Base-by-base conservation (phyloP, 176 grass and related monocot genomes). In the Metroxylon sagu region DNA sequence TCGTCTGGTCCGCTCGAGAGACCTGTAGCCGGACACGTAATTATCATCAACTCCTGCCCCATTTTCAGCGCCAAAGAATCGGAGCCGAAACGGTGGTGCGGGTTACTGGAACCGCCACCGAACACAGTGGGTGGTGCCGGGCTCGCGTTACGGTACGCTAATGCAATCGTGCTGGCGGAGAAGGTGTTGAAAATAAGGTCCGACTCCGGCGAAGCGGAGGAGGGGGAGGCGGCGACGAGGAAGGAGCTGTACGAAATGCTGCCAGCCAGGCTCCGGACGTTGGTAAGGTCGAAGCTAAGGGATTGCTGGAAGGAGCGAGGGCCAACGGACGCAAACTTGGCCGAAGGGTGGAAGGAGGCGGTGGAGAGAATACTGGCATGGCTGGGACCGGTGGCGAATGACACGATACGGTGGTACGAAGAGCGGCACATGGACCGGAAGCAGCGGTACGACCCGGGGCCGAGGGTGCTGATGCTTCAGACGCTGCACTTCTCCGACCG, bases 191-290 rank as follows among this genome's bases (percentile, higher is more conserved):
- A 4, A 19, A 29, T 14, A 59, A 10, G 19, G 49, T 12, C 16
- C 4, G 5, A 18, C 5, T 6, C 10, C 23, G 6, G 73, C 53
- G 66, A 85, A 80, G 73, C 74, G 49, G 84, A 87, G 26, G 83
- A 88, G 55, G 78, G 79, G 26, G 71, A 68, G 27, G 70, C 69
- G 0, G 87, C 76, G 56, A 78, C 77, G 60, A 78, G 93, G 26
- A 79, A 78, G 29, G 88, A 98, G 59, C 70, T 92, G 75, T 98
- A 98, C 65, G 76, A 92, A 69, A 89, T 92, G 93, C 81, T 98
- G 4, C 93, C 93, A 3, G 70, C 80, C 6, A 80, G 75, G 60
- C 71, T 98, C 25, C 76, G 76, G 3, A 74, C 81, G 55, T 77
- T 77, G n/a, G 84, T 98, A 54, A 59, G 76, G 61, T 71, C 82